phyloP scores from a whole-genome alignment of 257 asterid genomes.

The Solanum corneliomulleri region DNA sequence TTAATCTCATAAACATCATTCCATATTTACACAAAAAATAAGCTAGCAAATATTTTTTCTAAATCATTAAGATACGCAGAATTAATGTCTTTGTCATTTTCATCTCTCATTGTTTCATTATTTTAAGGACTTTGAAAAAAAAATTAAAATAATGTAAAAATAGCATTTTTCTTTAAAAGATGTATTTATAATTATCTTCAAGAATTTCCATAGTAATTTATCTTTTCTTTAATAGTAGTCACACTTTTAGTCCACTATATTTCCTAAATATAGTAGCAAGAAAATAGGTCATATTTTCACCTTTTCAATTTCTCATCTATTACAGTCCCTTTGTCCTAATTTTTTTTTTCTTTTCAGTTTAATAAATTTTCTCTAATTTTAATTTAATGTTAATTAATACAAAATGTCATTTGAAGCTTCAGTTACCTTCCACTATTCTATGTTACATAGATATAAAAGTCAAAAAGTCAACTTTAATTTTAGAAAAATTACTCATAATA shows the following conservation, averaged over 20 bases:
- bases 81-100: background rate
- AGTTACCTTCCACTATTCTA: background rate
- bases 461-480: background rate
- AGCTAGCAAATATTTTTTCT: background rate
- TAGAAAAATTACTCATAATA: background rate
- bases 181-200: background rate
- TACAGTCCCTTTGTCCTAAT: background rate
- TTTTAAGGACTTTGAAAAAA: background rate
- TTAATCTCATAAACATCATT: background rate
- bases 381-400: background rate
- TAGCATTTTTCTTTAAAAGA: background rate
- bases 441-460: background rate
- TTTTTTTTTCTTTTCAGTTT: background rate
- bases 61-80: background rate
- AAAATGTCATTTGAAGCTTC: background rate
- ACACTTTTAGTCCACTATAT: background rate
- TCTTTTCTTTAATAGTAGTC: background rate
- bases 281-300: background rate
- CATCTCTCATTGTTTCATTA: background rate
- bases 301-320: background rate
- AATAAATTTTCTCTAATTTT: background rate
- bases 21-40: background rate
- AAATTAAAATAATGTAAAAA: background rate
- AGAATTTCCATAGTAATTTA: background rate
- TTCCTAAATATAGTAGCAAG: background rate